A percentile compares a stretch with the other conserved stretches of the same genome.
Conservation (phyloP, 345 rosid genomes). For the Sonneratia alba region DNA sequence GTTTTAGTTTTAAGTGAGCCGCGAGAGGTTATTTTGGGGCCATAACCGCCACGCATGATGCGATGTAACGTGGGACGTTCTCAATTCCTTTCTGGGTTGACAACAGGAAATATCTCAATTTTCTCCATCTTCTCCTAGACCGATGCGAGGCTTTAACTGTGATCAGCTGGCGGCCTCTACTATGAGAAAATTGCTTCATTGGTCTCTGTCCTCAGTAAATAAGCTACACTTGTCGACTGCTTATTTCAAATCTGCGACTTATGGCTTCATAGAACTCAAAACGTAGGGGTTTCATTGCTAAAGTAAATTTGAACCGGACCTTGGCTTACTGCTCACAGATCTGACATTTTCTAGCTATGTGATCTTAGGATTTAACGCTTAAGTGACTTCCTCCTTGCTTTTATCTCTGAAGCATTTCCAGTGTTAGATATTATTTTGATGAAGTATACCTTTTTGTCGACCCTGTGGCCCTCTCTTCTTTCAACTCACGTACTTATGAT, state of each 20-base stretch:
- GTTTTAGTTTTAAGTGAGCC: neutral
- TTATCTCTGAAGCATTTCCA: neutral
- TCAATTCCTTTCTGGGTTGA: constrained; percentile 11
- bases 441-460: neutral
- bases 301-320: no score
- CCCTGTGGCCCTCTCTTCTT: neutral
- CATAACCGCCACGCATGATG: constrained; percentile 1
- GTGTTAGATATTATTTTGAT: neutral
- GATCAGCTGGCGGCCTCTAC: neutral
- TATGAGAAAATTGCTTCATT: neutral
- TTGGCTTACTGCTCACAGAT: neutral
- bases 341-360: neutral
- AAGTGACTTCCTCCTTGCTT: neutral
- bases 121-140: constrained; percentile 8
- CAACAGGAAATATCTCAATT: constrained; percentile 3
- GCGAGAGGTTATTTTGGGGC: neutral
- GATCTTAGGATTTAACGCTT: neutral
- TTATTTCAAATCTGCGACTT: neutral
- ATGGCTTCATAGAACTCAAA: no score
- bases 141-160: constrained; percentile 3
- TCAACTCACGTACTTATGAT: neutral
- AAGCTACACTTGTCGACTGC: neutral
- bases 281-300: no score
- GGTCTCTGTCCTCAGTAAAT: neutral
- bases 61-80: constrained; percentile 8